These are phyloP conservation scores for Naganishia sp. DNA, from an alignment of 1,284 basidiomycete genomes.

Conservation along the genomic window DNA sequence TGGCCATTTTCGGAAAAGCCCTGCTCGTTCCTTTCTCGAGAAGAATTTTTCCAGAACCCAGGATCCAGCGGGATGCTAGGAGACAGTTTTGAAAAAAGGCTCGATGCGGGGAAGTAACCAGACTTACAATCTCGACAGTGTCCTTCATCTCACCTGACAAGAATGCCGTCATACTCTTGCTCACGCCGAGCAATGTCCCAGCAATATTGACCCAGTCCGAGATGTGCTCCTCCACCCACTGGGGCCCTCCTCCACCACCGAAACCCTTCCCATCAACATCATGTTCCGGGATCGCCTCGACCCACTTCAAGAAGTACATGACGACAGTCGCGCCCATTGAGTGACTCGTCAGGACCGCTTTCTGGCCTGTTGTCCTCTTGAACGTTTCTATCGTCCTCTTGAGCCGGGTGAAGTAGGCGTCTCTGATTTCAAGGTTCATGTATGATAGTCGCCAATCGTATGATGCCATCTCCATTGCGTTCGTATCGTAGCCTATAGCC, in stretches of 20 bases:
- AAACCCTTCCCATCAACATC: slow-evolving; percentile 54
- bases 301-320: slow-evolving; percentile 75
- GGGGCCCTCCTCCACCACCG: slow-evolving; percentile 75
- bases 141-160: slow-evolving; percentile 93
- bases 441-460: slow-evolving; percentile 69
- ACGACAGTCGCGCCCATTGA: slow-evolving; percentile 75
- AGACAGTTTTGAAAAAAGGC: slow-evolving; percentile 10
- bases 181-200: slow-evolving; percentile 74
- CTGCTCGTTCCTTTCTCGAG: slow-evolving; percentile 82
- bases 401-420: slow-evolving; percentile 86
- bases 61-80: slow-evolving; percentile 57
- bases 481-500: slow-evolving; percentile 85
- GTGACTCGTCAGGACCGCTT: slow-evolving; percentile 84
- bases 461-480: slow-evolving; percentile 80
- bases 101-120: neutral
- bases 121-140: slow-evolving; percentile 69
- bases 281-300: slow-evolving; percentile 66
- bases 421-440: slow-evolving; percentile 85
- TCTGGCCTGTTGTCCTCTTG: slow-evolving; percentile 70
- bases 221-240: slow-evolving; percentile 90
- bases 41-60: slow-evolving; percentile 70
- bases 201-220: slow-evolving; percentile 80
- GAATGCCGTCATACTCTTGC: slow-evolving; percentile 95
- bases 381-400: slow-evolving; percentile 84
- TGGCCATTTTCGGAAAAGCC: slow-evolving; percentile 91